Conservation (phyloP, 164 flowering plant genomes). For the Euptelea pleiosperma region DNA sequence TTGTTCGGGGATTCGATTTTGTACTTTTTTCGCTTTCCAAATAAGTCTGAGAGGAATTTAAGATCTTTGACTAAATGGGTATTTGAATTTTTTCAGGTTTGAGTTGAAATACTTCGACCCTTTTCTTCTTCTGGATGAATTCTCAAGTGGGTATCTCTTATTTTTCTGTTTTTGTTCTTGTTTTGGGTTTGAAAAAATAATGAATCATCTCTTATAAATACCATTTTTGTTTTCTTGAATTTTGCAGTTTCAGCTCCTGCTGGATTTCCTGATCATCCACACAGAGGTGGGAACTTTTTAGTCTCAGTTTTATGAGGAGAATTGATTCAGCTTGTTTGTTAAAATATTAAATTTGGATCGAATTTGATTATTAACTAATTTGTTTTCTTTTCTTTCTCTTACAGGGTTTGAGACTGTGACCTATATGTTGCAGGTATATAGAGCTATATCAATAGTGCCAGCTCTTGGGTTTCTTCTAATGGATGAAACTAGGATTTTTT, state of each 20-base stretch:
- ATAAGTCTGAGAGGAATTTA: too few species aligned
- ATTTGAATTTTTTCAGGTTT: slow-evolving; percentile 41
- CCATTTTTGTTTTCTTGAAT: slow-evolving; percentile 3
- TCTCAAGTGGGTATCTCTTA: slow-evolving; percentile 50
- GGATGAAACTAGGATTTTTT: too few species aligned
- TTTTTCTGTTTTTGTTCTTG: slow-evolving; percentile 8
- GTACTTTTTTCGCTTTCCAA: too few species aligned
- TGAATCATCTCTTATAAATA: not conserved
- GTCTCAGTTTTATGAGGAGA: not conserved
- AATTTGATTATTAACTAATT: not conserved
- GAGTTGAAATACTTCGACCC: slow-evolving; percentile 83
- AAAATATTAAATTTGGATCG: too few species aligned
- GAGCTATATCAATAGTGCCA: not conserved
- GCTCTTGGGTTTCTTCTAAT: too few species aligned
- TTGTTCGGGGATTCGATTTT: too few species aligned
- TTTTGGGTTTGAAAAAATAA: too few species aligned
- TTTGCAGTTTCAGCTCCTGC: slow-evolving; percentile 77
- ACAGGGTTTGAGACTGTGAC: slow-evolving; percentile 93
- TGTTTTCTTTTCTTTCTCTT: slow-evolving; percentile 7
- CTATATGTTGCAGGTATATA: slow-evolving; percentile 89
- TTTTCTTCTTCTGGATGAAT: slow-evolving; percentile 80
- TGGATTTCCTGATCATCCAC: slow-evolving; percentile 96
- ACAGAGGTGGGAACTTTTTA: slow-evolving; percentile 56
- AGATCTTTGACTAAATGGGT: slow-evolving; percentile 21
- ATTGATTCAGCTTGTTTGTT: not conserved